Evolutionary conservation across 2,329 filamentous ascomycete species (phyloP).

Genomic region (Ascochyta lentis): DNA sequence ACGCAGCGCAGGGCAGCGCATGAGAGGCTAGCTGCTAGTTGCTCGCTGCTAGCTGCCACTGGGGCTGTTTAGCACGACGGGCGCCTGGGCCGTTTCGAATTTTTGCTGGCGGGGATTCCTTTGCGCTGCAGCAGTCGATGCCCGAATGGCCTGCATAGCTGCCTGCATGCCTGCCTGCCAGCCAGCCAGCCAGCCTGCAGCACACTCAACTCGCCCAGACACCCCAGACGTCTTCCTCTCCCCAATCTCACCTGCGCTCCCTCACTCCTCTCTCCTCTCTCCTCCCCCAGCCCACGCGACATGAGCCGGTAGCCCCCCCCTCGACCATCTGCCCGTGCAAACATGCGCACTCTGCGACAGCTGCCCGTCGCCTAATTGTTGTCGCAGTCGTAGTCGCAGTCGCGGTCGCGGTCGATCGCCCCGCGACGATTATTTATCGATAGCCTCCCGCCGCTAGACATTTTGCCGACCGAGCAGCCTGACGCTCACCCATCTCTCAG

Average conservation of each 20-base stretch:
- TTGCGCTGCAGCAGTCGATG: slow-evolving; percentile 27
- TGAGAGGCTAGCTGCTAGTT: no score
- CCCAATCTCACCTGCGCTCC: slow-evolving; percentile 1
- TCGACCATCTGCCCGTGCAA: slow-evolving; percentile 1
- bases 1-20: slow-evolving; percentile 28
- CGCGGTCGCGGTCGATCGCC: slow-evolving; percentile 21
- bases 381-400: slow-evolving; percentile 13
- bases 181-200: slow-evolving; percentile 6
- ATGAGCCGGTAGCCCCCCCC: slow-evolving; percentile 21
- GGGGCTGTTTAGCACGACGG: slow-evolving; percentile 25
- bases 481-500: not conserved
- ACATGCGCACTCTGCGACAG: slow-evolving; percentile 19
- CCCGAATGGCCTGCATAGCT: slow-evolving; percentile 11
- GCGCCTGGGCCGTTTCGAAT: slow-evolving; percentile 31
- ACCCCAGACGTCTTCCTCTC: slow-evolving; percentile 19
- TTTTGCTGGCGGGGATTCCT: slow-evolving; percentile 31
- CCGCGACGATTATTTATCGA: slow-evolving; percentile 27
- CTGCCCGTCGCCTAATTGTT: slow-evolving; percentile 27
- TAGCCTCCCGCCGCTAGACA: slow-evolving; percentile 30
- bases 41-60: slow-evolving; percentile 15
- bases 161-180: slow-evolving; percentile 25
- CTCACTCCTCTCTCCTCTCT: slow-evolving; percentile 5
- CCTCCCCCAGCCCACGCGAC: slow-evolving; percentile 10
- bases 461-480: slow-evolving; percentile 20
- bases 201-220: slow-evolving; percentile 17